Percentiles rank a stretch among this genome's conserved stretches.
These are phyloP conservation scores for Plectranthus barbatus DNA, from an alignment of 257 asterid species.

Conservation along the genomic window DNA sequence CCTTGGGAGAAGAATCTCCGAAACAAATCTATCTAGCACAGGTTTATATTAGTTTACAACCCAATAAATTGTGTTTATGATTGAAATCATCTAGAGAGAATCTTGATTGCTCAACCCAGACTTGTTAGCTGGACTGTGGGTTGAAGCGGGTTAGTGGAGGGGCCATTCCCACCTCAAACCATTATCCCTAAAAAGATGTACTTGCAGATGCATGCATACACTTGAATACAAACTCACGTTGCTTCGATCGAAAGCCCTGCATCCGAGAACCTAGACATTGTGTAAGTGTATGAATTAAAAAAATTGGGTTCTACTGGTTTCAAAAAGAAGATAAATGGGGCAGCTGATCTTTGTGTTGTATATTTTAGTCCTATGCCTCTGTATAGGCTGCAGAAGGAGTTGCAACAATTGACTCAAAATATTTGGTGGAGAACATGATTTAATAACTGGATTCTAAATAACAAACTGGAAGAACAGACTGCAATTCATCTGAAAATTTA, in stretches of 20 bases:
- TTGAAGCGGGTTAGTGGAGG: neutral
- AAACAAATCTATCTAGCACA: slow-evolving; percentile 89
- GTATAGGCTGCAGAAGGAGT: neutral
- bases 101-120: neutral
- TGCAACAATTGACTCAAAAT: neutral
- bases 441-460: neutral
- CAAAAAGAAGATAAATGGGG: neutral
- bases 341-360: neutral
- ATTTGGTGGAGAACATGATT: neutral
- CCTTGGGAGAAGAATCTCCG: slow-evolving; percentile 36
- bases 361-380: neutral
- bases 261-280: neutral
- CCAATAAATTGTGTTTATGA: neutral
- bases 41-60: slow-evolving; percentile 31
- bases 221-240: neutral
- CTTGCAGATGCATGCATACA: neutral
- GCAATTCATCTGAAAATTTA: neutral
- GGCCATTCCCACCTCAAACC: neutral
- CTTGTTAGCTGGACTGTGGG: neutral
- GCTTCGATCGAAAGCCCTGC: neutral
- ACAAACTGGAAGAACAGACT: neutral
- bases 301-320: neutral
- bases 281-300: neutral
- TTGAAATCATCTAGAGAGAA: neutral
- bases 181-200: neutral